Conservation (phyloP, 306 rosid species). For the Casuarina glauca region DNA sequence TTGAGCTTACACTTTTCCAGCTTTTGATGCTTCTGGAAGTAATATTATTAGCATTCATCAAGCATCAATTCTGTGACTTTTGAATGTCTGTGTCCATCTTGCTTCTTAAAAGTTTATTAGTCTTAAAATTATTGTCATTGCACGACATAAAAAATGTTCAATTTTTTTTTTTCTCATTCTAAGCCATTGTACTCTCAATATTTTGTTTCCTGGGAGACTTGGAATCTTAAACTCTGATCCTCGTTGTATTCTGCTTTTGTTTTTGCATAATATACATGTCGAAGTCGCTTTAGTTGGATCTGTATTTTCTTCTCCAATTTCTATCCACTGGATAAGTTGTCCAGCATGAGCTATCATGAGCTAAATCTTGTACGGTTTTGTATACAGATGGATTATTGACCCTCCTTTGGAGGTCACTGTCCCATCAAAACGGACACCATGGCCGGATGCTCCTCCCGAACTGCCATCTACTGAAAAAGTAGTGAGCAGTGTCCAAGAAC, state of each 20-base stretch:
- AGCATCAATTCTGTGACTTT: not conserved
- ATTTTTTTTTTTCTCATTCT: not conserved
- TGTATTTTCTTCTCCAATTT: not conserved
- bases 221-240: not conserved
- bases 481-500: conserved; percentile 43
- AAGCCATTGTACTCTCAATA: not conserved
- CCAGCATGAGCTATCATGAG: not conserved
- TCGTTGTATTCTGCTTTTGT: not conserved
- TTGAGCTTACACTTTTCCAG: not conserved
- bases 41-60: not conserved
- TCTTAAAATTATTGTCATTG: not conserved
- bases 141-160: not conserved
- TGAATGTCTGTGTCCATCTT: not conserved
- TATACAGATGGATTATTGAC: conserved; percentile 81
- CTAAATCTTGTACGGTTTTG: conserved; percentile 14
- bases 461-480: conserved; percentile 63
- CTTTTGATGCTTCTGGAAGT: not conserved
- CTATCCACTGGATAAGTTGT: not conserved
- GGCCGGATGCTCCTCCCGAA: conserved; percentile 98
- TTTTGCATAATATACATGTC: not conserved
- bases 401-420: conserved; percentile 91
- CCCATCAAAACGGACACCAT: conserved; percentile 85
- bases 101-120: not conserved
- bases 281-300: not conserved
- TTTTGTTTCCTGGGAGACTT: not conserved